Evolutionary conservation across 108 stramenopile genomes (phyloP).

Genomic region (Skeletonema menzelii): DNA sequence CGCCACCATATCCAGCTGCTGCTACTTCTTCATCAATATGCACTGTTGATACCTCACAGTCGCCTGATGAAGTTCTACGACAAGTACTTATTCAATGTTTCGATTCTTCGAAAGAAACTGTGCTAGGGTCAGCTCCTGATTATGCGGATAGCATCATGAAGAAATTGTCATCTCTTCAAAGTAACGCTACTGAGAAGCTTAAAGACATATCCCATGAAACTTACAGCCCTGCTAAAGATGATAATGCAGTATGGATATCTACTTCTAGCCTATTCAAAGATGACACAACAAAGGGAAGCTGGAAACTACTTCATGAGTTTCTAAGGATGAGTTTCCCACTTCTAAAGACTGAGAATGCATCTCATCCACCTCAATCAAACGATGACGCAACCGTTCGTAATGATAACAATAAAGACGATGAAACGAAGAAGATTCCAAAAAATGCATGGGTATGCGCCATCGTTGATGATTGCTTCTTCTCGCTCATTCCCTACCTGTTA

Average conservation of each 20-base stretch:
- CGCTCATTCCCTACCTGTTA: conserved; percentile 49
- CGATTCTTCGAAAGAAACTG: background rate
- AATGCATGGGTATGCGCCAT: conserved; percentile 44
- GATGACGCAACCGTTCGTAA: background rate
- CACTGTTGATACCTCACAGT: background rate
- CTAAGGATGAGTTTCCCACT: conserved; percentile 35
- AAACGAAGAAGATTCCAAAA: background rate
- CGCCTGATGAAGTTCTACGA: conserved; percentile 11
- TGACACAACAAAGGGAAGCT: conserved; percentile 10
- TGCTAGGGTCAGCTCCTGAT: background rate
- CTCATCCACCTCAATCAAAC: background rate
- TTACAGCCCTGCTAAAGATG: background rate
- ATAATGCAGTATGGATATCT: conserved; percentile 40
- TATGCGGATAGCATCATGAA: background rate
- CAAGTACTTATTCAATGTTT: conserved; percentile 8
- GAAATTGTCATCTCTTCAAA: conserved; percentile 4
- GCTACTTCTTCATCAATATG: background rate
- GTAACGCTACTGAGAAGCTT: background rate
- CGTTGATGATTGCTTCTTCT: conserved; percentile 60
- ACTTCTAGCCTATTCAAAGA: conserved; percentile 17
- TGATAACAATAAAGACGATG: background rate
- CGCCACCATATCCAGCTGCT: background rate
- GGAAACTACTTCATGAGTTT: conserved; percentile 32
- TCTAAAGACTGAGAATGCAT: conserved; percentile 27
- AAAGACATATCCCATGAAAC: background rate